A percentile compares a stretch with the other conserved stretches of the same genome.
Evolutionary conservation across 768 basidiomycete genomes (phyloP).

Genomic region (Russula sp.): DNA sequence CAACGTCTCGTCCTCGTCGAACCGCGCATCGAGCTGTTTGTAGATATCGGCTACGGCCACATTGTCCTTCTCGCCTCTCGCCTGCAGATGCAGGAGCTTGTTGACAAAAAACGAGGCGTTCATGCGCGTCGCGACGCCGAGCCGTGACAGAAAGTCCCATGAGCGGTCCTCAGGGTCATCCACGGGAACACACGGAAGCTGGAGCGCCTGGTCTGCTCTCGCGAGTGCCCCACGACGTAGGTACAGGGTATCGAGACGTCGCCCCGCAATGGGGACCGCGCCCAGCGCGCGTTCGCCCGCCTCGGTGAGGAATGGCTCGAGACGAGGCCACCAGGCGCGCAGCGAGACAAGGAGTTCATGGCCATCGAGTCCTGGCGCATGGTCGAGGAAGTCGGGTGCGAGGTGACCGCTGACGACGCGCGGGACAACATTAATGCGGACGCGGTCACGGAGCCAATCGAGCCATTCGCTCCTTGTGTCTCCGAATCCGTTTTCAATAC

Average conservation of each 20-base stretch:
- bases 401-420: constrained; percentile 17
- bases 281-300: constrained; percentile 6
- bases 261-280: constrained; percentile 1
- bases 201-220: background rate
- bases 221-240: constrained; percentile 14
- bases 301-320: background rate
- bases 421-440: constrained; percentile 19
- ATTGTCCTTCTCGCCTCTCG: constrained; percentile 4
- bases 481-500: background rate
- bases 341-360: constrained; percentile 8
- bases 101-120: constrained; percentile 23
- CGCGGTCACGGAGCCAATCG: constrained; percentile 19
- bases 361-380: background rate
- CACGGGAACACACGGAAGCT: constrained; percentile 25
- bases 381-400: constrained; percentile 13
- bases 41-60: constrained; percentile 18
- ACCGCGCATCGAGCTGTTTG: constrained; percentile 26
- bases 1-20: constrained; percentile 22
- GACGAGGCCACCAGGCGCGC: constrained; percentile 15
- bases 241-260: constrained; percentile 16
- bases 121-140: constrained; percentile 23
- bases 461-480: constrained; percentile 17
- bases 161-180: constrained; percentile 20
- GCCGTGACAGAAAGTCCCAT: constrained; percentile 24
- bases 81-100: constrained; percentile 21